These are phyloP conservation scores for Neopestalotiopsis sp. DNA, from an alignment of 2,329 filamentous ascomycete species.

Conservation along the genomic window DNA sequence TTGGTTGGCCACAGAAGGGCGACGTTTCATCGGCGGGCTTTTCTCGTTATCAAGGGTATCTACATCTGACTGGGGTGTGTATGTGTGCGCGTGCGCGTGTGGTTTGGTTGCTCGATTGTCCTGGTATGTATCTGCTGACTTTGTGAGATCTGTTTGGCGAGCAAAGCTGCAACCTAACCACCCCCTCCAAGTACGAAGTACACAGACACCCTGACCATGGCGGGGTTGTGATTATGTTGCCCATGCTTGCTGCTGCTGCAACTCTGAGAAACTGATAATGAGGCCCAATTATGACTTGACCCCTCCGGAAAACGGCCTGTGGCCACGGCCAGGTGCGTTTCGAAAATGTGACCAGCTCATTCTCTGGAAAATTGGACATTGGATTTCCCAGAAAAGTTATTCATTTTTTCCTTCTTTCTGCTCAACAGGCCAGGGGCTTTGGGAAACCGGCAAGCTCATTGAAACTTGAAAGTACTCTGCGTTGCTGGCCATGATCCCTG, in stretches of 20 bases:
- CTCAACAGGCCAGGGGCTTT: not conserved
- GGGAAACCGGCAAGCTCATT: not conserved
- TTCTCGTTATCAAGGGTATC: slow-evolving; percentile 1
- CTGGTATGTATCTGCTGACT: not conserved
- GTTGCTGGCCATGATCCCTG: not conserved
- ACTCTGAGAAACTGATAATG: not conserved
- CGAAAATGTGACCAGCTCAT: not conserved
- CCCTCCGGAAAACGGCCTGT: not conserved
- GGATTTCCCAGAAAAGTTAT: not conserved
- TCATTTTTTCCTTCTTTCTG: not conserved
- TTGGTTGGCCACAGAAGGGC: not conserved
- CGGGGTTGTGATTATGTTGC: not conserved
- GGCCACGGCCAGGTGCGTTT: not conserved
- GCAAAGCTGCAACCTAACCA: too few species aligned
- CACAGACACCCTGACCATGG: not conserved
- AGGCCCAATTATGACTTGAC: too few species aligned
- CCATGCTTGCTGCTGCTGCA: not conserved
- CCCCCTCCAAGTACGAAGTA: not conserved
- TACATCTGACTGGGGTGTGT: not conserved
- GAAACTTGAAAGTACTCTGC: not conserved
- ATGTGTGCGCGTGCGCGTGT: too few species aligned
- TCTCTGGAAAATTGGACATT: not conserved
- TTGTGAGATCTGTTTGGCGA: not conserved
- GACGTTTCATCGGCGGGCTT: not conserved
- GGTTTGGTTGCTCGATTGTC: not conserved